phyloP scores from a whole-genome alignment of 208 protist genomes.

The Wallacemonas sp. region DNA sequence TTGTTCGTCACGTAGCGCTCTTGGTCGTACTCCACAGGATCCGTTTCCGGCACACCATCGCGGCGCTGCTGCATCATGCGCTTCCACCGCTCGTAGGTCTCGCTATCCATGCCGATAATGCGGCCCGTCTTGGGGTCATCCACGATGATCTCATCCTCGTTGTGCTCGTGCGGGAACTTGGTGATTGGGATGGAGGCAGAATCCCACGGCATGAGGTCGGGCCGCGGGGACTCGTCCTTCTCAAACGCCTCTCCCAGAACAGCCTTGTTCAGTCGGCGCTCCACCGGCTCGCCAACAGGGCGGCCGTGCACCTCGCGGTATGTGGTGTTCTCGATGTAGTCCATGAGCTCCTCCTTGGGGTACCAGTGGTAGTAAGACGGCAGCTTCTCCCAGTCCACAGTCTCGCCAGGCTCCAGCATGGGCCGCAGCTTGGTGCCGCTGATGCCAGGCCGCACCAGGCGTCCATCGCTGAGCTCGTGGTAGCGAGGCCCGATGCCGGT shows the following conservation, averaged over 20 bases:
- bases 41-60: constrained; percentile 60
- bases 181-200: constrained; percentile 84
- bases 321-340: constrained; percentile 90
- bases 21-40: constrained; percentile 89
- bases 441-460: constrained; percentile 81
- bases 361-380: constrained; percentile 92
- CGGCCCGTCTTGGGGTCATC: constrained; percentile 88
- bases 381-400: constrained; percentile 82
- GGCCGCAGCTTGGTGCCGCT: constrained; percentile 83
- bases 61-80: constrained; percentile 84
- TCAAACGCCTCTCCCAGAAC: constrained; percentile 23
- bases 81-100: constrained; percentile 83
- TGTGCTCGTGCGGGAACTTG: constrained; percentile 83
- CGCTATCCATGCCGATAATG: constrained; percentile 85
- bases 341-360: constrained; percentile 81
- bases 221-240: constrained; percentile 53
- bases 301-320: constrained; percentile 76
- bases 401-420: constrained; percentile 83
- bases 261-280: constrained; percentile 46
- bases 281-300: constrained; percentile 52
- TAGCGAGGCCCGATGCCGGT: constrained; percentile 85
- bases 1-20: constrained; percentile 89
- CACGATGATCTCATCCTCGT: constrained; percentile 85
- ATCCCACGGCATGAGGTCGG: constrained; percentile 80
- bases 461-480: constrained; percentile 79